These are phyloP conservation scores for Micractinium conductrix DNA, from an alignment of 139 green algal genomes.

Conservation along the genomic window DNA sequence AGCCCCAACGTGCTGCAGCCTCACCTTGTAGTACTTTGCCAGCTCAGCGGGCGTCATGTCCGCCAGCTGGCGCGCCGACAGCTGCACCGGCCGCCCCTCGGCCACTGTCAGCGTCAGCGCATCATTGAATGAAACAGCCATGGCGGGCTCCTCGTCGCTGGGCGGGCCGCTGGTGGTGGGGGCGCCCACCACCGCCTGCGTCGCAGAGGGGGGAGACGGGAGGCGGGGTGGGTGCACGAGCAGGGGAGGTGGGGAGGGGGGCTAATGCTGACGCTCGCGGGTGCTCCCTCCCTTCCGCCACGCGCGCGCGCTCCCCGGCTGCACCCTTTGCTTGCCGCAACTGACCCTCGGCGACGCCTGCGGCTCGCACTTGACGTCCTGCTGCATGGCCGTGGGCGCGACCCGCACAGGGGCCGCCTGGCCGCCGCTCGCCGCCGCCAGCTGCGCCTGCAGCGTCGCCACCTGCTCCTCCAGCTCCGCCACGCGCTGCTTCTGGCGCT, in stretches of 20 bases:
- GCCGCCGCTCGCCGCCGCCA: constrained; percentile 2
- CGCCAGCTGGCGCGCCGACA: constrained; percentile 34
- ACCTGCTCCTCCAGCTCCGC: constrained; percentile 53
- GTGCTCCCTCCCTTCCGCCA: not conserved
- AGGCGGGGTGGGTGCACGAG: not conserved
- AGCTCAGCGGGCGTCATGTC: constrained; percentile 44
- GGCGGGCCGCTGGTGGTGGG: constrained; percentile 7
- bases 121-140: constrained; percentile 28
- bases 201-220: not conserved
- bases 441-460: constrained; percentile 29
- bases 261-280: not conserved
- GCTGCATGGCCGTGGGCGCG: not conserved
- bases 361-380: not conserved
- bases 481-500: constrained; percentile 68
- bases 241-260: not conserved
- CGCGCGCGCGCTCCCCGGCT: not conserved
- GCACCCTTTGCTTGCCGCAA: not conserved
- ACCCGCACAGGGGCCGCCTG: not conserved
- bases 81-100: constrained; percentile 30
- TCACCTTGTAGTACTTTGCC: constrained; percentile 49
- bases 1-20: not conserved
- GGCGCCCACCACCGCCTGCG: not conserved
- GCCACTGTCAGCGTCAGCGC: constrained; percentile 41
- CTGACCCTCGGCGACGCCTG: not conserved
- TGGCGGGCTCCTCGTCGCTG: constrained; percentile 20